Percentiles rank a stretch among this genome's conserved stretches.
phyloP scores from a whole-genome alignment of 2,329 filamentous ascomycete species.

The Aspergillus floridensis region DNA sequence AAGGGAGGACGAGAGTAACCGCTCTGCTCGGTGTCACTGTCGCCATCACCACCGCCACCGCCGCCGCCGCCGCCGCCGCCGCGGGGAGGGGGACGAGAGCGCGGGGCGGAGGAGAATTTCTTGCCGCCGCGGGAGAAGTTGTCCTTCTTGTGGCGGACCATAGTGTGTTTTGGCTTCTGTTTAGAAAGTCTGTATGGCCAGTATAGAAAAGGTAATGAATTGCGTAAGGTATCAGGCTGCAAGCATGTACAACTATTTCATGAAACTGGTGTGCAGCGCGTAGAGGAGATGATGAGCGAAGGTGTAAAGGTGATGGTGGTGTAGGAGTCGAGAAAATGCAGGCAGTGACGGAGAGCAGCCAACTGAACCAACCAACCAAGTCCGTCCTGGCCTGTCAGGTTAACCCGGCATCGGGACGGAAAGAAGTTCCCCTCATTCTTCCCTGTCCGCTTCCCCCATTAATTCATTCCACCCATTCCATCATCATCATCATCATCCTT shows the following conservation, averaged over 20 bases:
- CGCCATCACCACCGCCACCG: conserved; percentile 40
- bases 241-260: too few species aligned
- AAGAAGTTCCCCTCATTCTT: not conserved
- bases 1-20: conserved; percentile 52
- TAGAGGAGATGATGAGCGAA: not conserved
- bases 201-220: too few species aligned
- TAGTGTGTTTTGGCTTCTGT: conserved; percentile 38
- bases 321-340: not conserved
- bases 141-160: conserved; percentile 98
- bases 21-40: conserved; percentile 12
- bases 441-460: not conserved
- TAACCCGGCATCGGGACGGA: not conserved
- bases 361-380: too few species aligned
- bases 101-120: conserved; percentile 60
- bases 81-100: conserved; percentile 51
- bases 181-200: not conserved
- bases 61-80: conserved; percentile 44
- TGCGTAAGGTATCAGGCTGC: too few species aligned
- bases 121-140: conserved; percentile 69
- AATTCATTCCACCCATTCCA: conserved; percentile 5
- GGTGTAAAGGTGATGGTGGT: not conserved
- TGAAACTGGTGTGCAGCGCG: too few species aligned
- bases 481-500: conserved; percentile 1
- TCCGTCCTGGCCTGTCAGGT: too few species aligned
- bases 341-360: not conserved